These are phyloP conservation scores for Paramecium pentaurelia DNA, from an alignment of 73 alveolate genomes.

Conservation along the genomic window DNA sequence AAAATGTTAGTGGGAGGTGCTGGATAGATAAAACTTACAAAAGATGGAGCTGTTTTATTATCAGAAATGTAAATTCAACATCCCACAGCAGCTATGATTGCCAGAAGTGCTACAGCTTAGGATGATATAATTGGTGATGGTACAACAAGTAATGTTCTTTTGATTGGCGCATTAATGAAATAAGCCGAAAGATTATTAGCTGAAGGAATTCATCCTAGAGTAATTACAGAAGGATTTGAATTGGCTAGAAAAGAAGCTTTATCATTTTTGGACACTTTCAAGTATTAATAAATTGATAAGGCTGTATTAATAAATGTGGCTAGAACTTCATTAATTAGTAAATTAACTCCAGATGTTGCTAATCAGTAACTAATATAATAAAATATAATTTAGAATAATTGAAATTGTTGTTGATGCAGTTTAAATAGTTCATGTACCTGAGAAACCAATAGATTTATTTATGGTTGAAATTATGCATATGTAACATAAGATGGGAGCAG, in stretches of 20 bases:
- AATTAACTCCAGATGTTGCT: slow-evolving; percentile 81
- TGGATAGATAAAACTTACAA: slow-evolving; percentile 95
- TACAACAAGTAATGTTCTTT: slow-evolving; percentile 90
- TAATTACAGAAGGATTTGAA: slow-evolving; percentile 93
- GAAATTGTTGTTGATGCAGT: slow-evolving; percentile 65
- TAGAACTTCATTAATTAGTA: slow-evolving; percentile 88
- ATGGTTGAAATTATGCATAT: slow-evolving; percentile 99
- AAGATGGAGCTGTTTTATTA: slow-evolving; percentile 92
- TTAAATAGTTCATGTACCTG: slow-evolving; percentile 89
- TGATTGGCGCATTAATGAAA: slow-evolving; percentile 92
- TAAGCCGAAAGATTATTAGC: slow-evolving; percentile 88
- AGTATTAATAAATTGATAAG: slow-evolving; percentile 72
- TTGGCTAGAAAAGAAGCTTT: slow-evolving; percentile 85
- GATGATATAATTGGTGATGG: slow-evolving; percentile 99
- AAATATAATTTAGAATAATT: background rate
- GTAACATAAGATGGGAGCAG: slow-evolving; percentile 98
- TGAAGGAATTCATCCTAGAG: slow-evolving; percentile 96
- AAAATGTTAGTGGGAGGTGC: slow-evolving; percentile 98
- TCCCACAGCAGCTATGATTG: slow-evolving; percentile 99
- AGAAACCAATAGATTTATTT: slow-evolving; percentile 76
- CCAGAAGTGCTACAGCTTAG: slow-evolving; percentile 96
- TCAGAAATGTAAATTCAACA: slow-evolving; percentile 94
- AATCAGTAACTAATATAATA: slow-evolving; percentile 51
- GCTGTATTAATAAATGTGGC: slow-evolving; percentile 92
- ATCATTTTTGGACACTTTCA: slow-evolving; percentile 71